Base-by-base conservation (phyloP, 306 rosid species). In the Glycine soja region DNA sequence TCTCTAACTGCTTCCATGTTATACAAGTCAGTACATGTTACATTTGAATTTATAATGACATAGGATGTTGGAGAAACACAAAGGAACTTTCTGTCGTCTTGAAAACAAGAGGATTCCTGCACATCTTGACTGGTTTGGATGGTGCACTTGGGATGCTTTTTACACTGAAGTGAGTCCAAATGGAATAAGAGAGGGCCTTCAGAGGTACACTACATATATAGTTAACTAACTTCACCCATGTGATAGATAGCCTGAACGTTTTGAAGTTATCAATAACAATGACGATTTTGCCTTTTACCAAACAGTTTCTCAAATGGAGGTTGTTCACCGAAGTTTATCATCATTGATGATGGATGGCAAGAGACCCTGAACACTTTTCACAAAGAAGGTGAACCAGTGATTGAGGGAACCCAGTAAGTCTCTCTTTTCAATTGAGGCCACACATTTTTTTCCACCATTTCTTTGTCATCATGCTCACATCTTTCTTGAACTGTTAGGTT, bases 91-190 rank as follows among this genome's bases (percentile, higher is more conserved):
- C 74, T 56, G 82, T 56, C 90, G 85, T 62, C 68, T 87, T 50
- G 90, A 91, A 47, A 86, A 76, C 84, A 93, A 93, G 79, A 86
- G 89, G 81, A 69, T 67, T n/a, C 93, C 98, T 36, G 18, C 85
- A 38, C 90, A 87, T 76, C 65, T 90, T 64, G 91, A 93, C 71
- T 90, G 82, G 91, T 93, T 93, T 86, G 98, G 98, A 75, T 91
- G 98, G 97, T 91, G 93, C 85, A 93, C 93, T 75, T 93, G 97
- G 95, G 93, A 90, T 86, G 93, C 97, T 7, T 91, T 91, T 77
- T 91, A 90, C 82, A 46, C 82, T 7, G 51, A 86, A 43, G 95
- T 90, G 24, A 83, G 59, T 84, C 97, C 94, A 6, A 66, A 89
- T 73, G 90, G 93, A 79, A 87, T 91, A 72, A 85, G 77, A 77